Evolutionary conservation across 768 basidiomycete species (phyloP).

Genomic region (Serendipita sp.): DNA sequence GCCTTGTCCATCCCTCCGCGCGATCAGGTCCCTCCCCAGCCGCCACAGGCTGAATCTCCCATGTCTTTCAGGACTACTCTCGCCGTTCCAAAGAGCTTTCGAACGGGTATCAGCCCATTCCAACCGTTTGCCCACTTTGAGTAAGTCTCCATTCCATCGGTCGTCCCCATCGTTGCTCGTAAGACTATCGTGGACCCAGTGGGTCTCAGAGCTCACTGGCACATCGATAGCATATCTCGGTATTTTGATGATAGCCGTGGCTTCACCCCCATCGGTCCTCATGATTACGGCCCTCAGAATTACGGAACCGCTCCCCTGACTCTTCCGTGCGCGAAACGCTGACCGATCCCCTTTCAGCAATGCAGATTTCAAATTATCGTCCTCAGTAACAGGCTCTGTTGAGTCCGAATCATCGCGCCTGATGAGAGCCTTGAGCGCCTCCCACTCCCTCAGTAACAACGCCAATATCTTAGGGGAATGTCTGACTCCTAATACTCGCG

Average conservation of each 20-base stretch:
- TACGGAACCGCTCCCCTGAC: no score
- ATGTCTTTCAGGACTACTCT: not conserved
- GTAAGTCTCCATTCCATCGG: slow-evolving; percentile 1
- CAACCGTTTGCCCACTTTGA: not conserved
- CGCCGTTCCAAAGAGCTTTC: slow-evolving; percentile 5
- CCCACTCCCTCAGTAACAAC: not conserved
- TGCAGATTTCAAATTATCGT: slow-evolving; percentile 5
- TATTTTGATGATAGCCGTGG: not conserved
- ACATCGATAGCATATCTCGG: no score
- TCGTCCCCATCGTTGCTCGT: not conserved
- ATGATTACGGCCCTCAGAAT: no score
- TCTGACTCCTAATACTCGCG: not conserved
- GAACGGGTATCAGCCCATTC: not conserved
- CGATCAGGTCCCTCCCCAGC: not conserved
- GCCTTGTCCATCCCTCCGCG: not conserved
- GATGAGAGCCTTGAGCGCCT: slow-evolving; percentile 5
- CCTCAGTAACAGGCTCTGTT: slow-evolving; percentile 4
- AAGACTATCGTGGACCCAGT: not conserved
- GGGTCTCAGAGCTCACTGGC: not conserved
- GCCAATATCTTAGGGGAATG: not conserved
- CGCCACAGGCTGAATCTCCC: not conserved
- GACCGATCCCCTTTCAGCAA: not conserved
- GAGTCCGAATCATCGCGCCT: slow-evolving; percentile 6
- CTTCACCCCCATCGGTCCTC: not conserved
- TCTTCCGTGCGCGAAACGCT: no score